Percentiles rank a stretch among this genome's conserved stretches.
These are phyloP conservation scores for Infundibulicybe gibba DNA, from an alignment of 768 basidiomycete genomes.

Conservation along the genomic window DNA sequence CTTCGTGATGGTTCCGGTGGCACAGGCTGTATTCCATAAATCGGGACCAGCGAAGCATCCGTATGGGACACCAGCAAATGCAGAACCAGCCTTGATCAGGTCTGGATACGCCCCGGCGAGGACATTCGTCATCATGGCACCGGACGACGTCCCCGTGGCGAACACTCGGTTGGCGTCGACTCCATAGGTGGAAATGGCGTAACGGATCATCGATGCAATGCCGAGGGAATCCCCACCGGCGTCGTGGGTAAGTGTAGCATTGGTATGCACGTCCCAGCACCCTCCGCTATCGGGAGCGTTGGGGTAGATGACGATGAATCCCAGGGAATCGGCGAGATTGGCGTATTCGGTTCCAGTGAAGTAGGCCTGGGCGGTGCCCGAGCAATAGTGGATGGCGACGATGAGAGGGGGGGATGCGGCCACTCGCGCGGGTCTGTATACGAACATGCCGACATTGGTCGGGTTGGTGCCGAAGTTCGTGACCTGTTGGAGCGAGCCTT, in stretches of 20 bases:
- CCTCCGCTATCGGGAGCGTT: conserved; percentile 37
- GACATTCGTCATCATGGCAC: conserved; percentile 61
- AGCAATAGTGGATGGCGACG: conserved; percentile 52
- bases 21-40: conserved; percentile 45
- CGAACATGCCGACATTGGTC: conserved; percentile 46
- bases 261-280: conserved; percentile 53
- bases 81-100: conserved; percentile 44
- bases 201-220: conserved; percentile 43
- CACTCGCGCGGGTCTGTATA: conserved; percentile 37
- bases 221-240: conserved; percentile 53
- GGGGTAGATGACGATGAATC: conserved; percentile 50
- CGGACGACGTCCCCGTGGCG: conserved; percentile 50
- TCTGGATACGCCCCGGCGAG: conserved; percentile 52
- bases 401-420: conserved; percentile 39
- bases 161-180: conserved; percentile 46
- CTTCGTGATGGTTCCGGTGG: conserved; percentile 35
- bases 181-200: conserved; percentile 42
- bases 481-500: conserved; percentile 32
- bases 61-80: conserved; percentile 50
- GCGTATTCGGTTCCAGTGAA: conserved; percentile 47
- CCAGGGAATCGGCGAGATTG: conserved; percentile 43
- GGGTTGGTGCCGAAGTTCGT: conserved; percentile 51
- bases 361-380: conserved; percentile 47
- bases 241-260: conserved; percentile 50
- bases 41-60: conserved; percentile 49